Conservation (phyloP, 192 early-diverging fungal species). For the Podila epicladia region DNA sequence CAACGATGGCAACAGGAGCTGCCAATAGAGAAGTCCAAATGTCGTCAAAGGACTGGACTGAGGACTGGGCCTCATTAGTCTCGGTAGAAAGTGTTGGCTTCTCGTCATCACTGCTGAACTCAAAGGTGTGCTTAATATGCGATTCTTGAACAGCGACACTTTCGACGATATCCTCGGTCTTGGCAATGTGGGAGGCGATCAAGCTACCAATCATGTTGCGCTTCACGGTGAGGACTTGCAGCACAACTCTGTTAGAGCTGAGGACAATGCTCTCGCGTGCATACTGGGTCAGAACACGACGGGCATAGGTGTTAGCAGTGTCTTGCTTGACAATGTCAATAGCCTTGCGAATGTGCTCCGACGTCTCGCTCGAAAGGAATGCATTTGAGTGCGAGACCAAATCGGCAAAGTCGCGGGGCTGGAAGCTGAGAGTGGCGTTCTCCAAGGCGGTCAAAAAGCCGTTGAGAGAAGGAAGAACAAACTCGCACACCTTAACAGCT, state of each 20-base stretch:
- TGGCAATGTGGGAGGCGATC: conserved; percentile 23
- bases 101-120: conserved; percentile 9
- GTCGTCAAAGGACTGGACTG: conserved; percentile 30
- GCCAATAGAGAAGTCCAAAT: conserved; percentile 53
- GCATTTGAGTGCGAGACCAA: conserved; percentile 58
- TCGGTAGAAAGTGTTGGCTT: neutral
- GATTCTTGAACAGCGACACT: neutral
- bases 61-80: neutral
- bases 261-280: conserved; percentile 53
- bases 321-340: conserved; percentile 54
- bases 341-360: conserved; percentile 55
- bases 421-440: conserved; percentile 53
- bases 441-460: conserved; percentile 66
- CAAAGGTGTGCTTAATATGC: conserved; percentile 4
- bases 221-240: conserved; percentile 59
- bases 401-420: conserved; percentile 56
- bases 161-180: conserved; percentile 12
- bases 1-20: conserved; percentile 14
- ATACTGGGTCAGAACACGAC: conserved; percentile 59
- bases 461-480: conserved; percentile 68
- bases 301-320: conserved; percentile 51
- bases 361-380: conserved; percentile 57
- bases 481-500: conserved; percentile 58
- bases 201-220: conserved; percentile 64
- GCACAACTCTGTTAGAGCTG: conserved; percentile 63